A percentile compares a stretch with the other conserved stretches of the same genome.
Evolutionary conservation across 331 rosid species (phyloP).

Genomic region (Malus hybrid): DNA sequence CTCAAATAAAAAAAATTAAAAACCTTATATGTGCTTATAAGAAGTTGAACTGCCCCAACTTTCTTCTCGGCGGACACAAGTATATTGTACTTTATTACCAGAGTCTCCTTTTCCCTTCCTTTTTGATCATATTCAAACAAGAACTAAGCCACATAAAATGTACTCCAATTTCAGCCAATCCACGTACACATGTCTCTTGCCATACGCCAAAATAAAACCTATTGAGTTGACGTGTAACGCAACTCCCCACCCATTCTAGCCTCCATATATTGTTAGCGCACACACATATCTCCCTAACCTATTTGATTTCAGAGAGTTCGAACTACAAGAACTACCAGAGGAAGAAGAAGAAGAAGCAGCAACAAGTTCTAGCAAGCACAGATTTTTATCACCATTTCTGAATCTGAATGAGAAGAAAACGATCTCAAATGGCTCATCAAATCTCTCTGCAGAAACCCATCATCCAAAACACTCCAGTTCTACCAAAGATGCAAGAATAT

Average conservation of each 20-base stretch:
- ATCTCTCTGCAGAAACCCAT: conserved; percentile 1
- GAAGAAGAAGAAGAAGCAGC: background rate
- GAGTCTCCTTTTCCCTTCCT: background rate
- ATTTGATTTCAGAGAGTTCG: background rate
- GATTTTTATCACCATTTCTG: too few species aligned
- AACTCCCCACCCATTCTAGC: conserved; percentile 51
- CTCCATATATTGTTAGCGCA: conserved; percentile 22
- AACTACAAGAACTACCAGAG: background rate
- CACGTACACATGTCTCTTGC: conserved; percentile 66
- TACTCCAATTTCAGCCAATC: conserved; percentile 21
- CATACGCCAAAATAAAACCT: conserved; percentile 40
- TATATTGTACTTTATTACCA: background rate
- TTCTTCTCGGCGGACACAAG: too few species aligned
- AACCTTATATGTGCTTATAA: too few species aligned
- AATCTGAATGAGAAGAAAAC: conserved; percentile 16
- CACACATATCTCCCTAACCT: background rate
- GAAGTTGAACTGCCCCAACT: too few species aligned
- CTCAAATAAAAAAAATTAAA: too few species aligned
- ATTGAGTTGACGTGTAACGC: conserved; percentile 59
- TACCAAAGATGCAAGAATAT: background rate
- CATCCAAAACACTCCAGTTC: background rate
- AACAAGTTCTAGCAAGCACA: background rate
- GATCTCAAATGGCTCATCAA: conserved; percentile 24
- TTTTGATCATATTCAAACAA: background rate
- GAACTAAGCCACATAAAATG: conserved; percentile 35